phyloP scores from a whole-genome alignment of 2,329 filamentous ascomycete species.

The Aspergillus spinulosporus region DNA sequence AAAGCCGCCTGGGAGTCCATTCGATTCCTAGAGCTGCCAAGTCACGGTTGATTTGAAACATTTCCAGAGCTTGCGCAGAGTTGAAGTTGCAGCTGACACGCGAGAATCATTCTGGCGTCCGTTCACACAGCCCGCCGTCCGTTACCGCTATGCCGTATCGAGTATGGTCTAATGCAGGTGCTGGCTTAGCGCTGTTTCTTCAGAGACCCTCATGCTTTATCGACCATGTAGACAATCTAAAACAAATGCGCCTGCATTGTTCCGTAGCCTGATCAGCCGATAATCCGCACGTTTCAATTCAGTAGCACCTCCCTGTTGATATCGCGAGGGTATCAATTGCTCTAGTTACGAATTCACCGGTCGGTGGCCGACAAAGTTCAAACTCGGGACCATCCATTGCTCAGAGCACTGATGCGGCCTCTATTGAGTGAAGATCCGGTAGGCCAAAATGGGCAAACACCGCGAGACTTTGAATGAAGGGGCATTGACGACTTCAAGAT shows the following conservation, averaged over 20 bases:
- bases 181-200: not conserved
- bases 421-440: too few relatives aligned
- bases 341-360: too few relatives aligned
- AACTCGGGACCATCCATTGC: too few relatives aligned
- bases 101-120: not conserved
- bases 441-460: too few relatives aligned
- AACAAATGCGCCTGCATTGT: not conserved
- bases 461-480: too few relatives aligned
- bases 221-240: not conserved
- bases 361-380: too few relatives aligned
- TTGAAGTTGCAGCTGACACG: not conserved
- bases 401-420: too few relatives aligned
- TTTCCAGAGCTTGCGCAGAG: not conserved
- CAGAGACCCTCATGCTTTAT: not conserved
- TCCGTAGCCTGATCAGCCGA: too few relatives aligned
- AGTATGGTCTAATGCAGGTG: not conserved
- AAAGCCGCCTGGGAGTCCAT: not conserved
- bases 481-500: too few relatives aligned
- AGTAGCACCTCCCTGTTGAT: too few relatives aligned
- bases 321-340: too few relatives aligned
- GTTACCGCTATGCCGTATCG: not conserved
- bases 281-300: too few relatives aligned
- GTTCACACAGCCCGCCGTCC: not conserved
- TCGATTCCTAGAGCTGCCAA: not conserved
- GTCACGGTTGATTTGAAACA: conserved; percentile 4